Percentiles rank a stretch among this genome's conserved stretches.
Conservation (phyloP, 2,329 filamentous ascomycete genomes). For the Aspergillus persii region DNA sequence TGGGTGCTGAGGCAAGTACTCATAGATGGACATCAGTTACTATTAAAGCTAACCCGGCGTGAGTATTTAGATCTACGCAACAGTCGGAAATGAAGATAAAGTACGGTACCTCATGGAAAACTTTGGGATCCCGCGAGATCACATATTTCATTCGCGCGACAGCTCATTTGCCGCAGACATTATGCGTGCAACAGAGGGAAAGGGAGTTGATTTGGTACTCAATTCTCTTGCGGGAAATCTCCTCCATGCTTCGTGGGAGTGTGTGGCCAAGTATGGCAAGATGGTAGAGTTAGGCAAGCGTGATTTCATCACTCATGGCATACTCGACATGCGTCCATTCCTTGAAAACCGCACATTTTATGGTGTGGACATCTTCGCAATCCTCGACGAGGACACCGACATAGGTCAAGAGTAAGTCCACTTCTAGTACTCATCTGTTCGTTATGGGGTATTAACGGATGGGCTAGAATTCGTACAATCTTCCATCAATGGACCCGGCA, state of each 20-base stretch:
- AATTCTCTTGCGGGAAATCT: conserved; percentile 30
- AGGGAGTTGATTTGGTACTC: conserved; percentile 27
- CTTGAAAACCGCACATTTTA: background rate
- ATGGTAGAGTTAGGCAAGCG: conserved; percentile 24
- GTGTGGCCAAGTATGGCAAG: conserved; percentile 22
- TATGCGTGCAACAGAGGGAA: conserved; percentile 17
- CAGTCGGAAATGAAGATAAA: conserved; percentile 25
- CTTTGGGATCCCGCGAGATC: conserved; percentile 16
- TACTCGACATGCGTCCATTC: background rate
- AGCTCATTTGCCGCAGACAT: conserved; percentile 18
- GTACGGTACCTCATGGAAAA: conserved; percentile 15
- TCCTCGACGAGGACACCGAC: background rate
- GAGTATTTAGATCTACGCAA: conserved; percentile 13
- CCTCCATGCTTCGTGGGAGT: conserved; percentile 26
- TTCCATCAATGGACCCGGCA: background rate
- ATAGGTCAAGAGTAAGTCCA: background rate
- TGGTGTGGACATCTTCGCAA: background rate
- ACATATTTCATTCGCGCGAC: conserved; percentile 27
- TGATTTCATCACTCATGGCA: conserved; percentile 1
- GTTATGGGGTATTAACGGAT: background rate
- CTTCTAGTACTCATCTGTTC: background rate
- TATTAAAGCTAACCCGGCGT: background rate
- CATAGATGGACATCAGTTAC: background rate
- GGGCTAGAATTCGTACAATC: background rate
- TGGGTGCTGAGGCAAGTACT: background rate